Conservation (phyloP, 352 stramenopile species). For the Pythium aristosporum region DNA sequence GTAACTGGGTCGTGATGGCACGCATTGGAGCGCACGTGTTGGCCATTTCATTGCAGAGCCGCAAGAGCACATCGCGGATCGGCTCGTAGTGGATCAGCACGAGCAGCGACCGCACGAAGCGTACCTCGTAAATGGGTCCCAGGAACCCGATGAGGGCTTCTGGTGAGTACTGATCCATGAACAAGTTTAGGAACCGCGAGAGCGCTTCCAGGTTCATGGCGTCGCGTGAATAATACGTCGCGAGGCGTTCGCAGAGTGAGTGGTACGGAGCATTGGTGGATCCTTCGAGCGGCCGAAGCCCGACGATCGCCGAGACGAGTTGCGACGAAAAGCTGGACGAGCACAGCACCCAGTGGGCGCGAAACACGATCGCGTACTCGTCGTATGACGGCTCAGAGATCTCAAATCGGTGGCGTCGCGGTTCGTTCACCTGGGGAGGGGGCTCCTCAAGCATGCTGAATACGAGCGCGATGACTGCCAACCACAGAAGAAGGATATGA, state of each 20-base stretch:
- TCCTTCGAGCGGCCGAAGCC: slow-evolving; percentile 28
- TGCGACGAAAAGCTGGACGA: slow-evolving; percentile 55
- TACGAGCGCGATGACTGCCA: slow-evolving; percentile 42
- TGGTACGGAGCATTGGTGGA: slow-evolving; percentile 12
- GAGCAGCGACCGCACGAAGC: slow-evolving; percentile 56
- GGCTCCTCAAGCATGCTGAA: slow-evolving; percentile 52
- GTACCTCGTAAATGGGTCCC: slow-evolving; percentile 32
- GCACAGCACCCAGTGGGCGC: slow-evolving; percentile 65
- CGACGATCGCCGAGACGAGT: slow-evolving; percentile 59
- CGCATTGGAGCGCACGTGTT: slow-evolving; percentile 21
- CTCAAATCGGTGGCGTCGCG: background rate
- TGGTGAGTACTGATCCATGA: slow-evolving; percentile 74
- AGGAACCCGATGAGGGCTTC: slow-evolving; percentile 55
- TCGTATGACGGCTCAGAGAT: slow-evolving; percentile 46
- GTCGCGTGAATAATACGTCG: slow-evolving; percentile 48
- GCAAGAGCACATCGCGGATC: slow-evolving; percentile 56
- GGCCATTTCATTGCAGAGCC: slow-evolving; percentile 50
- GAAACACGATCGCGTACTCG: slow-evolving; percentile 59
- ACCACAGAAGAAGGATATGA: background rate
- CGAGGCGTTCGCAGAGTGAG: slow-evolving; percentile 37
- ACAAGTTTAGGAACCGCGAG: slow-evolving; percentile 49
- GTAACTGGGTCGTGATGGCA: slow-evolving; percentile 34
- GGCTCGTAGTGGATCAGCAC: slow-evolving; percentile 67
- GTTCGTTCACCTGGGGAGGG: slow-evolving; percentile 8
- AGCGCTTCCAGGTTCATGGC: slow-evolving; percentile 68